phyloP scores from a whole-genome alignment of 2,329 filamentous ascomycete species.

The Trichocomaceae sp. region DNA sequence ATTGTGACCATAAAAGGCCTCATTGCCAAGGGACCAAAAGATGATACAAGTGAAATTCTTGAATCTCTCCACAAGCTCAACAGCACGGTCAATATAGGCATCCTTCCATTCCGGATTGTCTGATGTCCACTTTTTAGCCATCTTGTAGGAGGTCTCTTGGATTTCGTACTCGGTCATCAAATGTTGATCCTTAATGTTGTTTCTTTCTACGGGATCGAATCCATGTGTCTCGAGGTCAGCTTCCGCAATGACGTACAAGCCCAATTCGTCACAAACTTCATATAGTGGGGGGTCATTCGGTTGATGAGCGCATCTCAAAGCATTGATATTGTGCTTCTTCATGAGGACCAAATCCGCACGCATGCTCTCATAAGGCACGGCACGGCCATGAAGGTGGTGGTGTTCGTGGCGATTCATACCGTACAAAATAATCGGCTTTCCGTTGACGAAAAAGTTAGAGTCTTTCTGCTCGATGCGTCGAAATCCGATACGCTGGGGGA shows the following conservation, averaged over 20 bases:
- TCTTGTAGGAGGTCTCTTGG: conserved; percentile 45
- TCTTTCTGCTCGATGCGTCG: conserved; percentile 53
- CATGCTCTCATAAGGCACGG: conserved; percentile 58
- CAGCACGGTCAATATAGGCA: conserved; percentile 62
- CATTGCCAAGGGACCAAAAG: conserved; percentile 68
- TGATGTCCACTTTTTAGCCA: conserved; percentile 24
- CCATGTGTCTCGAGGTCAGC: conserved; percentile 35
- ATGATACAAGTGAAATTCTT: conserved; percentile 66
- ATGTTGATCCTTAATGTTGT: conserved; percentile 49
- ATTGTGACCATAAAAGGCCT: conserved; percentile 65
- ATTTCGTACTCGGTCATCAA: conserved; percentile 55
- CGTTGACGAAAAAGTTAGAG: conserved; percentile 53
- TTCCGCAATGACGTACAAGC: conserved; percentile 33
- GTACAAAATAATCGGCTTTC: conserved; percentile 53
- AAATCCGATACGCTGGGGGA: conserved; percentile 55
- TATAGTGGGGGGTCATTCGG: conserved; percentile 40
- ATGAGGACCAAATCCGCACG: conserved; percentile 58
- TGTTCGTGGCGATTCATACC: conserved; percentile 67
- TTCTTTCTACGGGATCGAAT: conserved; percentile 34
- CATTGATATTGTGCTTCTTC: conserved; percentile 66
- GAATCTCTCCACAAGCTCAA: conserved; percentile 59
- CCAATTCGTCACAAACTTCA: conserved; percentile 30
- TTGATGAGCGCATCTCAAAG: conserved; percentile 62
- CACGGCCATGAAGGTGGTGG: conserved; percentile 56
- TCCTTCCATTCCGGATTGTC: conserved; percentile 39